These are phyloP conservation scores for Odontarrhena argentea DNA, from an alignment of 345 rosid genomes.

Conservation along the genomic window DNA sequence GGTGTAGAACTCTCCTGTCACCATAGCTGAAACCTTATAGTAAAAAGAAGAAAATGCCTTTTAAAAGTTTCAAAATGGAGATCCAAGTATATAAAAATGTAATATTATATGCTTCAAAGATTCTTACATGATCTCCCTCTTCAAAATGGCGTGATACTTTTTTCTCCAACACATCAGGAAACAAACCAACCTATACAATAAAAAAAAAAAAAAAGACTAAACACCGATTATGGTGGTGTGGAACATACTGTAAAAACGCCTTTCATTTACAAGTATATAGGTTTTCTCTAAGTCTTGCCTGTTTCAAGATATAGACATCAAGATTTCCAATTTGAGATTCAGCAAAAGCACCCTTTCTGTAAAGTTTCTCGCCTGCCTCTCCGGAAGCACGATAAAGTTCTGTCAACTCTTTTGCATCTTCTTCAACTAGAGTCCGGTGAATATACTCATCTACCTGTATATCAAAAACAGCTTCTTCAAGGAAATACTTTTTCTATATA, in stretches of 20 bases:
- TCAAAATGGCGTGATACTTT: constrained; percentile 76
- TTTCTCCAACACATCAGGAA: constrained; percentile 82
- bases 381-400: constrained; percentile 63
- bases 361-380: constrained; percentile 73
- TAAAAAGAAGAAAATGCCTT: constrained; percentile 9
- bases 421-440: constrained; percentile 79
- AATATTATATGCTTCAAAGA: constrained; percentile 12
- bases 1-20: constrained; percentile 83
- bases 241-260: background rate
- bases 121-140: constrained; percentile 69
- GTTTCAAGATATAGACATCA: constrained; percentile 58
- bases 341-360: constrained; percentile 74
- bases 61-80: constrained; percentile 10
- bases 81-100: constrained; percentile 1
- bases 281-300: constrained; percentile 46
- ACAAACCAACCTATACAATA: constrained; percentile 66
- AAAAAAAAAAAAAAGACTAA: background rate
- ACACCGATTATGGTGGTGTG: background rate
- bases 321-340: constrained; percentile 61
- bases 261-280: background rate
- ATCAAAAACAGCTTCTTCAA: constrained; percentile 19
- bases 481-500: too few species aligned
- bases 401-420: constrained; percentile 54
- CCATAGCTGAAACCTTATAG: constrained; percentile 82
- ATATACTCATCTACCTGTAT: constrained; percentile 82